A percentile compares a stretch with the other conserved stretches of the same genome.
phyloP scores from a whole-genome alignment of 345 rosid species.

The Populus davidiana region DNA sequence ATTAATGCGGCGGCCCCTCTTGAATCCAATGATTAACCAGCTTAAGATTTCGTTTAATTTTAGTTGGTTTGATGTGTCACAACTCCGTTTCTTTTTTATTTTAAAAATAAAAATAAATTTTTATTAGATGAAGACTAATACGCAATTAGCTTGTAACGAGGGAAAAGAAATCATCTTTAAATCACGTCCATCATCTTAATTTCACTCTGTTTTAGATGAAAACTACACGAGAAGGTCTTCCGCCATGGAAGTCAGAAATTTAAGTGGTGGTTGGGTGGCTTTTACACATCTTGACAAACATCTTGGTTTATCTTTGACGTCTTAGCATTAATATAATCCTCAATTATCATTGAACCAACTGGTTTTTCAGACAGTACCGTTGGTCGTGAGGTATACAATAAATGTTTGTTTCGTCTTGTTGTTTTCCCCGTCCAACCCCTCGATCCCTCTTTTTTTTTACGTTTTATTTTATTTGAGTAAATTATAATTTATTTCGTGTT shows the following conservation, averaged over 20 bases:
- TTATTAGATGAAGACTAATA: too few species aligned
- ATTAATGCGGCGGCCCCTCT: constrained; percentile 3
- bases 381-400: too few species aligned
- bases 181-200: not conserved
- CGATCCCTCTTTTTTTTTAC: too few species aligned
- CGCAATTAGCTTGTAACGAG: not conserved
- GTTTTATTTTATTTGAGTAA: too few species aligned
- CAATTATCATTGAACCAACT: not conserved
- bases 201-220: not conserved
- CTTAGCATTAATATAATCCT: not conserved
- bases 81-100: too few species aligned
- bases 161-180: constrained; percentile 2
- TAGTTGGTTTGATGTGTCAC: not conserved
- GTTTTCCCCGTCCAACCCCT: too few species aligned
- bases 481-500: too few species aligned
- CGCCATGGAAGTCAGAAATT: not conserved
- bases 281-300: not conserved
- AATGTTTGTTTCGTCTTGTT: too few species aligned
- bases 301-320: not conserved
- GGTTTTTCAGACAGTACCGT: not conserved
- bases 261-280: not conserved
- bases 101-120: too few species aligned
- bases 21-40: constrained; percentile 17
- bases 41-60: not conserved
- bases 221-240: not conserved